phyloP scores from a whole-genome alignment of 2,329 filamentous ascomycete genomes.

The Sporothrix brunneoviolacea region DNA sequence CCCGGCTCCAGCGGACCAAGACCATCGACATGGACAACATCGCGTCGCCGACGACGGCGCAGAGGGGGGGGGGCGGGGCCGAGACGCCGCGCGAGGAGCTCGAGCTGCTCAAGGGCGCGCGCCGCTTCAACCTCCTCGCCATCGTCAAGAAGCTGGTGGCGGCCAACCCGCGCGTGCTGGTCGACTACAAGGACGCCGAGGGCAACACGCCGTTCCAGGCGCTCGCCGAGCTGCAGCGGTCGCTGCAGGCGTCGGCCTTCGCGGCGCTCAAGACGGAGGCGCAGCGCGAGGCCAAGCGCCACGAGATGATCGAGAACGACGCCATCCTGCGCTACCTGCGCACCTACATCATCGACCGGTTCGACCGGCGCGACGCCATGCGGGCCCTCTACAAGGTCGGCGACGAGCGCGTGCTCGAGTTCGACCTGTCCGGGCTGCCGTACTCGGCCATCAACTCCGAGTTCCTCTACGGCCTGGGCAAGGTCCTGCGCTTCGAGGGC shows the following conservation, averaged over 20 bases:
- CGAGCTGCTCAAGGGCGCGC: not conserved
- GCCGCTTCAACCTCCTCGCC: not conserved
- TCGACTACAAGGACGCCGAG: slow-evolving; percentile 1
- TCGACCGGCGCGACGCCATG: slow-evolving; percentile 4
- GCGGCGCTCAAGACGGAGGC: not conserved
- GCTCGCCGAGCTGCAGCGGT: not conserved
- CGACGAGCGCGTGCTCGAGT: slow-evolving; percentile 9
- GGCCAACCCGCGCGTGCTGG: not conserved
- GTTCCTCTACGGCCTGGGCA: slow-evolving; percentile 7
- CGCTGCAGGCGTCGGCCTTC: not conserved
- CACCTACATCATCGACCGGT: slow-evolving; percentile 6
- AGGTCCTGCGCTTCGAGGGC: slow-evolving; percentile 9
- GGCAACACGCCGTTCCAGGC: slow-evolving; percentile 12
- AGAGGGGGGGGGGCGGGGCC: no score
- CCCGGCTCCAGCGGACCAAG: not conserved
- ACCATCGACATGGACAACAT: not conserved
- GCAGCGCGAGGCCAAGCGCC: not conserved
- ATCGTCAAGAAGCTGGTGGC: slow-evolving; percentile 8
- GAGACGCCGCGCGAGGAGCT: not conserved
- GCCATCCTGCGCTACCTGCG: slow-evolving; percentile 2
- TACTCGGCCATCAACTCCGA: slow-evolving; percentile 6
- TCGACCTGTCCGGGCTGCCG: slow-evolving; percentile 11
- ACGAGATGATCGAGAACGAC: slow-evolving; percentile 5
- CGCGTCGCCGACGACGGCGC: not conserved
- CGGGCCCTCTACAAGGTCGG: slow-evolving; percentile 9